Evolutionary conservation across 1,139 yeast genomes (phyloP), one percentile per base, ranked within the genome.

Genomic region (Candida tetrigidarum): DNA sequence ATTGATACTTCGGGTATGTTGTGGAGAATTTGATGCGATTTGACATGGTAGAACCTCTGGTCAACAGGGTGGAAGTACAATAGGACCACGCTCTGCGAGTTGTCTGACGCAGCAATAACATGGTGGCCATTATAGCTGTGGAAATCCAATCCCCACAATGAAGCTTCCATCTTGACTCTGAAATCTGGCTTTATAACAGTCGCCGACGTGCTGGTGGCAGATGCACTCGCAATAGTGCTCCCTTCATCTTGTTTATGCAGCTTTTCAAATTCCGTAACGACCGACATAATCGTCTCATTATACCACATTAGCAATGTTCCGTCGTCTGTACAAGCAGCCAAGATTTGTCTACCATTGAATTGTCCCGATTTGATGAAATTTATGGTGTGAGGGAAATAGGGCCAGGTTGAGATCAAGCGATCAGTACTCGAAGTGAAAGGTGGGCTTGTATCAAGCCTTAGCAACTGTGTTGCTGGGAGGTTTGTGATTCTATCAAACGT

Each of bases 91-190:
- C 66, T 63, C 46, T 74, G 80, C 2, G 81, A 71, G 57, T 86
- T 86, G 52, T 84, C 90, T 0, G 89, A 78, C 0, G 78, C 70
- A 0, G 70, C 81, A 9, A 85, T 50, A 19, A 80, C 50, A 46
- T 73, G 61, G 42, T 67, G 74, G 3, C 23, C 50, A 26, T n/a
- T 57, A 42, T 60, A 63, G 1, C 55, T 43, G 22, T 54, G 42
- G 39, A 69, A 62, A 53, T 81, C 88, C 16, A 83, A 57, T 0
- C 91, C 91, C 93, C 93, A 86, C 0, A 77, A 80, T 0, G 89
- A 82, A 1, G 78, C 62, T 26, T 66, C 66, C 45, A 74, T 51
- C 27, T 67, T 66, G 5, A 83, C 43, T 16, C 61, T 63, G 39
- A 67, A 64, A 42, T 66, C 71, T 0, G 83, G 75, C 8, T 56